Evolutionary conservation across 768 basidiomycete genomes (phyloP).

Genomic region (Leccinellum rugosiceps): DNA sequence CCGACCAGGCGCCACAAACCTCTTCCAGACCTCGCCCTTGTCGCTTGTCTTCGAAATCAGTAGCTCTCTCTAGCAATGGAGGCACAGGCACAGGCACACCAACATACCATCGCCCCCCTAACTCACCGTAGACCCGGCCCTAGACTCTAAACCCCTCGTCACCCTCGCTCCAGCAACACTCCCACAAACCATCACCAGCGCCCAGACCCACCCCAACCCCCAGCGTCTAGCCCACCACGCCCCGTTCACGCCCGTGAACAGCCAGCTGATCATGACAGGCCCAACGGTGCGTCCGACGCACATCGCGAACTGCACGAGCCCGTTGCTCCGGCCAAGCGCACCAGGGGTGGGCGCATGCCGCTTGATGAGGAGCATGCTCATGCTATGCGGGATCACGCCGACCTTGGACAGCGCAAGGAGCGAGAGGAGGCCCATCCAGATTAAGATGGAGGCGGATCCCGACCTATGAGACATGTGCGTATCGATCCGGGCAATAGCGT

Average conservation of each 20-base stretch:
- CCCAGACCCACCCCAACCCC: slow-evolving; percentile 9
- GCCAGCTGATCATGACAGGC: slow-evolving; percentile 38
- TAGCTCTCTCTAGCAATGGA: background rate
- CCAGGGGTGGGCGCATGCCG: background rate
- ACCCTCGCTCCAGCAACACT: slow-evolving; percentile 10
- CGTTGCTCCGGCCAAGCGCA: slow-evolving; percentile 58
- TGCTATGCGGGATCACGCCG: background rate
- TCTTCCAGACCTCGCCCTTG: background rate
- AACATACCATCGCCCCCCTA: background rate
- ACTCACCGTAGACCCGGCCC: background rate
- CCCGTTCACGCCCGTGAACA: slow-evolving; percentile 14
- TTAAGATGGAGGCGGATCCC: background rate
- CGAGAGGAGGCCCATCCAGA: background rate
- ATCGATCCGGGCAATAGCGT: slow-evolving; percentile 41
- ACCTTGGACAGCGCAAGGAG: background rate
- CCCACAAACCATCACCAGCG: slow-evolving; percentile 5
- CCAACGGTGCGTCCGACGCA: slow-evolving; percentile 50
- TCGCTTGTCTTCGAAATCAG: background rate
- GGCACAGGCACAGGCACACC: background rate
- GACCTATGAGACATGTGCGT: background rate
- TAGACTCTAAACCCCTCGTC: background rate
- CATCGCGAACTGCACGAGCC: slow-evolving; percentile 55
- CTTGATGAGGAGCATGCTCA: background rate
- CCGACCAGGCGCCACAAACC: background rate
- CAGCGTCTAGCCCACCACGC: slow-evolving; percentile 4